These are phyloP conservation scores for Rubroboletus pulcherrimus DNA, from an alignment of 768 basidiomycete genomes.

Conservation along the genomic window DNA sequence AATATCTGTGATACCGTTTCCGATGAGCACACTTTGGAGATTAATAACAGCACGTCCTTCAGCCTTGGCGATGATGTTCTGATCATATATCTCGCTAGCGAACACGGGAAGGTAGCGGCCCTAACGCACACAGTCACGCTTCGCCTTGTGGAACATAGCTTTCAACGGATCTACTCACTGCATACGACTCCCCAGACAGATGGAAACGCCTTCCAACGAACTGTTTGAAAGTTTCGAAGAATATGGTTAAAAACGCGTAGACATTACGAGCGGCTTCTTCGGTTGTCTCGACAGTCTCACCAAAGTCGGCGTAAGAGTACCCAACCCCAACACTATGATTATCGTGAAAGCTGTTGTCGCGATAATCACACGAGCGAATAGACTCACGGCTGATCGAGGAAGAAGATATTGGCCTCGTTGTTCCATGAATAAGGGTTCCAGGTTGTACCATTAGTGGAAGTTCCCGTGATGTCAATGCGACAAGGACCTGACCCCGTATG, in stretches of 20 bases:
- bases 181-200: constrained; percentile 72
- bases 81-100: constrained; percentile 72
- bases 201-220: constrained; percentile 68
- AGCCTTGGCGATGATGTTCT: constrained; percentile 52
- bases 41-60: constrained; percentile 56
- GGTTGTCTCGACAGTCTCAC: constrained; percentile 66
- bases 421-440: constrained; percentile 70
- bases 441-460: constrained; percentile 54
- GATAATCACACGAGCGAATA: neutral
- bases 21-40: constrained; percentile 70
- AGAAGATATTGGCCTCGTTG: constrained; percentile 64
- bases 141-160: neutral
- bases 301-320: constrained; percentile 68
- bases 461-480: constrained; percentile 53
- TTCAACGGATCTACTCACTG: constrained; percentile 39
- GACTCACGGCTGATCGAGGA: constrained; percentile 58
- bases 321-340: constrained; percentile 58
- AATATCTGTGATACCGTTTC: constrained; percentile 62
- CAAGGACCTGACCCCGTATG: constrained; percentile 46
- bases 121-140: constrained; percentile 31
- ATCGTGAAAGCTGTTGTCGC: neutral
- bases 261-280: constrained; percentile 79
- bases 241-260: constrained; percentile 71
- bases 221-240: constrained; percentile 74
- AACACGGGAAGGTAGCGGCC: constrained; percentile 73